phyloP scores from a whole-genome alignment of 2,329 filamentous ascomycete genomes.

The Verticillium longisporum region DNA sequence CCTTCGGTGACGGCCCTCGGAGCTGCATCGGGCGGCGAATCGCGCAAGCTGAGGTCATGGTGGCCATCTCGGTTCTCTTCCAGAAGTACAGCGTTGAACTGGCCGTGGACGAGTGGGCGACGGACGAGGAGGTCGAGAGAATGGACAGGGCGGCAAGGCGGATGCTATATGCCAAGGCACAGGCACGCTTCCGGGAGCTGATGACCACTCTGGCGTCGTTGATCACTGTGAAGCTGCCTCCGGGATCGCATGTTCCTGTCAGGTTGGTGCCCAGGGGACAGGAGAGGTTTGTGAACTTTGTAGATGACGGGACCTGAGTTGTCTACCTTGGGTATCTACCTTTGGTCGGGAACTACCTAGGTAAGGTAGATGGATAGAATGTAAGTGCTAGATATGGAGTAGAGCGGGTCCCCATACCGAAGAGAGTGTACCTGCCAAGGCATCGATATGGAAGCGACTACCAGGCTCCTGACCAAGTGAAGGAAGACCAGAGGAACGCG shows the following conservation, averaged over 20 bases:
- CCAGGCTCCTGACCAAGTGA: neutral
- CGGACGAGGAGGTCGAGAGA: slow-evolving; percentile 42
- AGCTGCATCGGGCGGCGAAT: slow-evolving; percentile 52
- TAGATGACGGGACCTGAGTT: slow-evolving; percentile 14
- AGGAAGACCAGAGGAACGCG: neutral
- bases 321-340: too few relatives aligned
- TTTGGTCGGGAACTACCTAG: too few relatives aligned
- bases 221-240: slow-evolving; percentile 66
- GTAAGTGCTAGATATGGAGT: too few relatives aligned
- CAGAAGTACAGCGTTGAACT: slow-evolving; percentile 62
- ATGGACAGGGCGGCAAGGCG: slow-evolving; percentile 41
- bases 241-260: slow-evolving; percentile 54
- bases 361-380: too few relatives aligned
- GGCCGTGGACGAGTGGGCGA: slow-evolving; percentile 54
- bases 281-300: slow-evolving; percentile 56
- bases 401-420: neutral
- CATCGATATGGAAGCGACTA: neutral
- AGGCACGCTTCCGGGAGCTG: slow-evolving; percentile 42
- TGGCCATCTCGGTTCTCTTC: slow-evolving; percentile 47
- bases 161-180: slow-evolving; percentile 55
- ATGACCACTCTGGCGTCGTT: slow-evolving; percentile 52
- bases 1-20: slow-evolving; percentile 52
- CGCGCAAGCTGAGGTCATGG: slow-evolving; percentile 52
- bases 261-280: slow-evolving; percentile 61
- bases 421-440: neutral